phyloP scores from a whole-genome alignment of 352 stramenopile species.

The Pilasporangium apinafurcum region DNA sequence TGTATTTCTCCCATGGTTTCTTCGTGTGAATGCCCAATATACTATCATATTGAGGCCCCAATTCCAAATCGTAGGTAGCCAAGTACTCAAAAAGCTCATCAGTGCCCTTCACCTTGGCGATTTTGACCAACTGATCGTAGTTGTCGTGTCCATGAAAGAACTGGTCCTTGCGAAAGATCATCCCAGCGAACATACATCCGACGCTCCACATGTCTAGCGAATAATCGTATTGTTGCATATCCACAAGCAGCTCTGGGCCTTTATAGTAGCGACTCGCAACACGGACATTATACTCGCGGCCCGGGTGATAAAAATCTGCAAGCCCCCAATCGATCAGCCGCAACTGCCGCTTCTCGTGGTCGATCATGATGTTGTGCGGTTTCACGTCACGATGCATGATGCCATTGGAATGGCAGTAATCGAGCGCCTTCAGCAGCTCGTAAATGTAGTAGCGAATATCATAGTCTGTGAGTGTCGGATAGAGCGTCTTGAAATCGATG shows the following conservation, averaged over 20 bases:
- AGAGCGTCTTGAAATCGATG: conserved; percentile 99
- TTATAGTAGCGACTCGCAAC: conserved; percentile 99
- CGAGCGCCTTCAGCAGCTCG: conserved; percentile 92
- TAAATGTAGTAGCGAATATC: conserved; percentile 99
- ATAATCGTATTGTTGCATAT: conserved; percentile 99
- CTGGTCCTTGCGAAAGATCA: conserved; percentile 99
- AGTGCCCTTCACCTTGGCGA: conserved; percentile 96
- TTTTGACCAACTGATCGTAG: conserved; percentile 99
- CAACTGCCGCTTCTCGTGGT: conserved; percentile 97
- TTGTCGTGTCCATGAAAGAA: conserved; percentile 99
- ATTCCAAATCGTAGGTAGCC: conserved; percentile 97
- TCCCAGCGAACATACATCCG: conserved; percentile 98
- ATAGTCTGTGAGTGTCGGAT: conserved; percentile 96
- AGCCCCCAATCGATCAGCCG: no score
- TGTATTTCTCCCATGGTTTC: conserved; percentile 98
- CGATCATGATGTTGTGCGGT: no score
- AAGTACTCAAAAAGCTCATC: conserved; percentile 99
- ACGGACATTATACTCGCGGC: conserved; percentile 98
- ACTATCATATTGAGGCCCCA: conserved; percentile 98
- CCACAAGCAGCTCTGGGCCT: conserved; percentile 96
- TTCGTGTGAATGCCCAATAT: conserved; percentile 96
- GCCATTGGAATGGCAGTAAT: conserved; percentile 98
- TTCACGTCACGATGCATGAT: conserved; percentile 99
- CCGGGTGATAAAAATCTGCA: conserved; percentile 98
- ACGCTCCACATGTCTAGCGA: conserved; percentile 99